Evolutionary conservation across 2,329 filamentous ascomycete species (phyloP), one percentile per base, ranked within the genome.

Genomic region (Neopestalotiopsis clavispora): DNA sequence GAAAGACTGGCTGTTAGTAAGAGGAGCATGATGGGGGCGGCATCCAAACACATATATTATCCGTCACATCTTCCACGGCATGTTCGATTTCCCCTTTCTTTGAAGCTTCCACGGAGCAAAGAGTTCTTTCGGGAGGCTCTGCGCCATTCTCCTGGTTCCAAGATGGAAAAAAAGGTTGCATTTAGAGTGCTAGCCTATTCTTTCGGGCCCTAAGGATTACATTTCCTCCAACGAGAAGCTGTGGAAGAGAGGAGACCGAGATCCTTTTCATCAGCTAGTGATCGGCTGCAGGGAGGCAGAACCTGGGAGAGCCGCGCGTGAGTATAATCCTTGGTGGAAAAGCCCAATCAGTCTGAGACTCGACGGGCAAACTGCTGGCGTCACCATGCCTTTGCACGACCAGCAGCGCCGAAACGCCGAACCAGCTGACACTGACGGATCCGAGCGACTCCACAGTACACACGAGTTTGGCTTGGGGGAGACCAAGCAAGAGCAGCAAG

Each of bases 161-260:
- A n/a, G 38, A 20, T 57, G 42, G 49, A 32, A 32, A 40, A 28
- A 57, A 38, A 57, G 20, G 20, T 52, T 40, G 23, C 32, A 58
- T 10, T 38, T 57, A 66, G 42, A 57, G 28, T 66, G 10, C 7
- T 42, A 38, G 20, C 40, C 42, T 17, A 13, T 13, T 10, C 10
- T 45, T 56, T 49, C 49, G 63, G 63, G 23, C 63, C 63, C 30
- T 66, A 17, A 30, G 10, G 28, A 34, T 10, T 12, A 4, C 14
- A 23, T 66, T 66, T 66, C 63, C 63, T 66, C 63, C 63, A 66
- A 66, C 63, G 49, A 30, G 14, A 66, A 17, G 12, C 7, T 42
- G 28, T 56, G 42, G 52, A 66, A 40, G 23, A 49, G 49, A 57
- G 42, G 49, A 66, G 63, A 32, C 38, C 42, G 23, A 66, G 42